Conservation (phyloP, 1,284 basidiomycete species). For the Microbotryum lychnidis-dioicae region DNA sequence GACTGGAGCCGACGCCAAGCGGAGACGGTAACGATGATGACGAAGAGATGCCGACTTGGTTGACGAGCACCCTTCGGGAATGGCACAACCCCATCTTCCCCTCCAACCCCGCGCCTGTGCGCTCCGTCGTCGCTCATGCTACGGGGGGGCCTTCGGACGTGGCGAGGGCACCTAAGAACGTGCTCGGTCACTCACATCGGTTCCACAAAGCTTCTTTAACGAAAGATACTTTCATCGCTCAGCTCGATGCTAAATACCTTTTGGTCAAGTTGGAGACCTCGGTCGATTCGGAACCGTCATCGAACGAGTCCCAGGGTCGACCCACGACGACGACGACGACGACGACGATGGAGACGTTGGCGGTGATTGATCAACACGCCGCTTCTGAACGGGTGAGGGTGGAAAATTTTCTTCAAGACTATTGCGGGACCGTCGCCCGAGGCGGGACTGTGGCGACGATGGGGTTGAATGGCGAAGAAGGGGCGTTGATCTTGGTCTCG, state of each 20-base stretch:
- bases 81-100: constrained; percentile 34
- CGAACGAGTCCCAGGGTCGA: neutral
- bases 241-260: constrained; percentile 84
- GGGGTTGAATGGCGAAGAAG: constrained; percentile 33
- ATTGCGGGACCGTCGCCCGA: constrained; percentile 56
- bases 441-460: constrained; percentile 37
- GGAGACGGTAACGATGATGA: neutral
- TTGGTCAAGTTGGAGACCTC: constrained; percentile 48
- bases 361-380: constrained; percentile 89
- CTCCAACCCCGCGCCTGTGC: neutral
- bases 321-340: too few relatives aligned
- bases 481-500: constrained; percentile 32
- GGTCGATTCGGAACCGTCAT: neutral
- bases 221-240: constrained; percentile 51
- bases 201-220: constrained; percentile 28
- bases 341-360: constrained; percentile 42
- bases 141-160: neutral
- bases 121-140: neutral
- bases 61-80: constrained; percentile 45
- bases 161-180: neutral
- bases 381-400: constrained; percentile 86
- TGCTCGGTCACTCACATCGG: constrained; percentile 1
- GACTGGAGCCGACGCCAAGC: neutral
- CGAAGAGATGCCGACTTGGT: constrained; percentile 48
- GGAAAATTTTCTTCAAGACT: constrained; percentile 64